Conservation (phyloP, 2,329 filamentous ascomycete species). For the Aspergillus fumigatiaffinis region DNA sequence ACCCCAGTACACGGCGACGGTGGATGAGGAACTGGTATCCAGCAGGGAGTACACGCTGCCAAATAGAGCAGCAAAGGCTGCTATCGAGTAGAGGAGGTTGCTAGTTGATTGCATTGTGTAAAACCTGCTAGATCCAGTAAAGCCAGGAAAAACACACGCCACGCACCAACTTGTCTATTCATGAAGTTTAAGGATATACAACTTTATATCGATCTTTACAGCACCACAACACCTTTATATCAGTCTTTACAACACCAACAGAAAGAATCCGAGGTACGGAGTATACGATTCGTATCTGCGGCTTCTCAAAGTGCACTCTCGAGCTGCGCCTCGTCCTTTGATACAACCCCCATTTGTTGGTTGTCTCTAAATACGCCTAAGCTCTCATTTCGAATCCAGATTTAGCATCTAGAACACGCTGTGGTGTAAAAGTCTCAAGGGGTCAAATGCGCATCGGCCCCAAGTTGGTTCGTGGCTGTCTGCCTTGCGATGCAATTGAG, state of each 20-base stretch:
- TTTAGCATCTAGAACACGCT: background rate
- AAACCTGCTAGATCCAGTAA: background rate
- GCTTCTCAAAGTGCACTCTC: background rate
- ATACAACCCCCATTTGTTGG: background rate
- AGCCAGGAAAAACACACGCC: background rate
- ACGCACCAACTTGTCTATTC: background rate
- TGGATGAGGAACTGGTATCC: background rate
- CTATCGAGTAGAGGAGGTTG: background rate
- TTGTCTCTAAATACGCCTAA: background rate
- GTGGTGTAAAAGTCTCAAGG: background rate
- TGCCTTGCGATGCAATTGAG: background rate
- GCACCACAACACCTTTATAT: background rate
- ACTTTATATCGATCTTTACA: background rate
- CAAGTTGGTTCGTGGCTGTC: background rate
- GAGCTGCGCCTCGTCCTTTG: background rate
- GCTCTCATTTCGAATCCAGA: background rate
- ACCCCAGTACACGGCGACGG: constrained; percentile 1
- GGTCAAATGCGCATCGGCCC: background rate
- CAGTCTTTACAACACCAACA: background rate
- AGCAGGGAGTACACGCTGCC: background rate
- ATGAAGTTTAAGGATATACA: background rate
- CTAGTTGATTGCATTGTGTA: background rate
- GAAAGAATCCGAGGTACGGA: background rate
- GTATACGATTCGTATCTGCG: background rate
- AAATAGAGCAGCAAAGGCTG: background rate